Conservation (phyloP, 2,329 filamentous ascomycete species). For the Talaromyces piceae region DNA sequence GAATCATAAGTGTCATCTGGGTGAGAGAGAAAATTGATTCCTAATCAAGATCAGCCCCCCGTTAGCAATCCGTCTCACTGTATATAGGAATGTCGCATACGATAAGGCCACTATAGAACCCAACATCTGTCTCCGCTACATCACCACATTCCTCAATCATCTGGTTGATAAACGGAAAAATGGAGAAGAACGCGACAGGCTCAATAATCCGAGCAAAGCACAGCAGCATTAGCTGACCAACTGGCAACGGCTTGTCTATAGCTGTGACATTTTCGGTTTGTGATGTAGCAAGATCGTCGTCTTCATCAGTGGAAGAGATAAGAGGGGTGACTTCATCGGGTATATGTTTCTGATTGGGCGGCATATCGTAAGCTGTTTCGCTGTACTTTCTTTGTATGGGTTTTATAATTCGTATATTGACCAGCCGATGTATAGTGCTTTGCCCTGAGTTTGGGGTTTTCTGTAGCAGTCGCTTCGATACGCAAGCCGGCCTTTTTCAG, state of each 20-base stretch:
- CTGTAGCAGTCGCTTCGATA: too few species aligned
- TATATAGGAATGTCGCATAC: constrained; percentile 39
- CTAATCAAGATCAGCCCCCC: constrained; percentile 9
- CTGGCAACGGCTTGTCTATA: constrained; percentile 47
- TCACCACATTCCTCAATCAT: constrained; percentile 64
- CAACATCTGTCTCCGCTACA: constrained; percentile 58
- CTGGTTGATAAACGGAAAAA: constrained; percentile 71
- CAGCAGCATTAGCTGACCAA: constrained; percentile 60
- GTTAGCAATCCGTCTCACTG: too few species aligned
- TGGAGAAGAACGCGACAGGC: constrained; percentile 74
- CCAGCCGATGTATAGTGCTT: background rate
- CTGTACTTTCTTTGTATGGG: background rate
- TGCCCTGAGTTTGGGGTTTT: too few species aligned
- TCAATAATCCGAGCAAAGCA: constrained; percentile 68
- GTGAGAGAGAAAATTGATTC: constrained; percentile 63
- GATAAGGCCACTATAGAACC: constrained; percentile 73
- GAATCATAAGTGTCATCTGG: constrained; percentile 70
- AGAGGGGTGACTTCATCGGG: background rate
- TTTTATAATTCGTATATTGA: background rate
- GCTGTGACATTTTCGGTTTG: constrained; percentile 21
- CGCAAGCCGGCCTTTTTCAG: too few species aligned
- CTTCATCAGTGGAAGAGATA: background rate
- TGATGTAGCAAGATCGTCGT: background rate
- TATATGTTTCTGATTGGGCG: background rate
- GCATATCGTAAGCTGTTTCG: background rate